Evolutionary conservation across 2,329 filamentous ascomycete genomes (phyloP).

Genomic region (Immersiporthe knoxdaviesiana): DNA sequence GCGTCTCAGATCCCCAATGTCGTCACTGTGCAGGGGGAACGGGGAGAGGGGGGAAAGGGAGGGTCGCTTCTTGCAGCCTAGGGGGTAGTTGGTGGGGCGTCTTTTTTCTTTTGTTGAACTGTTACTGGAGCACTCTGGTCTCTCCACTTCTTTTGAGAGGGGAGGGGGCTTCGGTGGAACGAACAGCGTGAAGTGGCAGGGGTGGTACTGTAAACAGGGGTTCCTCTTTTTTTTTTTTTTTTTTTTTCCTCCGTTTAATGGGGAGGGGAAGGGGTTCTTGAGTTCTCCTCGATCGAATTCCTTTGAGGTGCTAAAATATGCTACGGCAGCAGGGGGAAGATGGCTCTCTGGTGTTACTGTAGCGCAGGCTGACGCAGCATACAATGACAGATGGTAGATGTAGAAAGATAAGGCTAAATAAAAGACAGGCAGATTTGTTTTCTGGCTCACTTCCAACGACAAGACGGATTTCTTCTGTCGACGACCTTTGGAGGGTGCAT

Average conservation of each 20-base stretch:
- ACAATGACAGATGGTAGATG: no score
- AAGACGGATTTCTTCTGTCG: no score
- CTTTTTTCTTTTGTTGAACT: not conserved
- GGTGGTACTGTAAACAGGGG: not conserved
- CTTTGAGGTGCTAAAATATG: no score
- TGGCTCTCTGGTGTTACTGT: no score
- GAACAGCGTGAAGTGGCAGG: not conserved
- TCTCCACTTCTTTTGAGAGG: constrained; percentile 10
- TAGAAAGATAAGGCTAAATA: no score
- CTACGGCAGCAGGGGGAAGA: no score
- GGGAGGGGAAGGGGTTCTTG: not conserved
- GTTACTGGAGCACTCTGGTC: not conserved
- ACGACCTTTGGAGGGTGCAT: no score
- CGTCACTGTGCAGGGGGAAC: not conserved
- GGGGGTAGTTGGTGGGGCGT: not conserved
- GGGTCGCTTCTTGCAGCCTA: not conserved
- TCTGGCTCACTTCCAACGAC: no score
- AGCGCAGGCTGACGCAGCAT: no score
- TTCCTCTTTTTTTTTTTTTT: not conserved
- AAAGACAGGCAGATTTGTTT: no score
- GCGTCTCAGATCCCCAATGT: constrained; percentile 6
- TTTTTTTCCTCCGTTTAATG: not conserved
- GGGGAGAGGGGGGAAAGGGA: not conserved
- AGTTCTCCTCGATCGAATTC: not conserved
- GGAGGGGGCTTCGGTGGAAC: not conserved